Evolutionary conservation across 2,329 filamentous ascomycete species (phyloP).

Genomic region (Aspergillus eucalypticola): DNA sequence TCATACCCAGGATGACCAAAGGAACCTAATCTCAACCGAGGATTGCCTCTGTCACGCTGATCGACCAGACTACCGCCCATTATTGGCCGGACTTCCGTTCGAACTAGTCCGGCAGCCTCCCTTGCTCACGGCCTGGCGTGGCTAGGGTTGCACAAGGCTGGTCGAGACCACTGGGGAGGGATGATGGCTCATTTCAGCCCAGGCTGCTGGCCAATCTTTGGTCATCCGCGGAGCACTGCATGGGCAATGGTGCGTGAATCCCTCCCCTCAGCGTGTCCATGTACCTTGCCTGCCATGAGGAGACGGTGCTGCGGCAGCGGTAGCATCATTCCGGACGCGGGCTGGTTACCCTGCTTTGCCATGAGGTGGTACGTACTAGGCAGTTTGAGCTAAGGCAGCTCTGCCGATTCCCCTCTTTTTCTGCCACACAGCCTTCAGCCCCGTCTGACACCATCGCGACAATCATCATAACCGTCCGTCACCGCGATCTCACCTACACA

Average conservation of each 20-base stretch:
- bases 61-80: background rate
- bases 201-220: background rate
- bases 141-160: constrained; percentile 1
- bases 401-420: background rate
- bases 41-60: background rate
- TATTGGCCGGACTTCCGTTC: background rate
- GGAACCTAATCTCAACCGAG: constrained; percentile 1
- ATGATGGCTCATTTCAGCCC: background rate
- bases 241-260: background rate
- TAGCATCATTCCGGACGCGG: too few species aligned
- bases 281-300: background rate
- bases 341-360: background rate
- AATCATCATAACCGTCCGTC: background rate
- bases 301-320: background rate
- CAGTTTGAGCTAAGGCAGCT: background rate
- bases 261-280: background rate
- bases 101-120: background rate
- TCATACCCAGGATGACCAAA: background rate
- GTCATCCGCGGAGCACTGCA: background rate
- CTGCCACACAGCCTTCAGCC: background rate
- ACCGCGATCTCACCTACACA: background rate
- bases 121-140: background rate
- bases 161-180: background rate
- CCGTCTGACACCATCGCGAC: background rate
- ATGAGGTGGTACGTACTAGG: background rate